Evolutionary conservation across 495 filamentous ascomycete genomes (phyloP), one percentile per base, ranked within the genome.

Genomic region (Penicillium cataractarum): DNA sequence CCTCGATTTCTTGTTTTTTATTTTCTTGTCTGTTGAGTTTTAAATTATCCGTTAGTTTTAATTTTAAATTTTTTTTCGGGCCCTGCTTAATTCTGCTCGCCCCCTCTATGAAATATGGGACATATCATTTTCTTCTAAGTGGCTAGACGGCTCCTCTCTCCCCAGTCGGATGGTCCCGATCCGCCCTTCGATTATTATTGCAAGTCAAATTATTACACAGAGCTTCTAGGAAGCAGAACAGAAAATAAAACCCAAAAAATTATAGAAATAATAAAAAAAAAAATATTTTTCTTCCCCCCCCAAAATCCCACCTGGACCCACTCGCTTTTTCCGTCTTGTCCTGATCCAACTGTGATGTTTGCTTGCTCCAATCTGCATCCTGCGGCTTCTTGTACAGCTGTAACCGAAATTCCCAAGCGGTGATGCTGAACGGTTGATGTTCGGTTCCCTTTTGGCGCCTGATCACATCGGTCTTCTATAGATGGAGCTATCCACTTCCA

Each of bases 321-420:
- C 58, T 24, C 58, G 21, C 59, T 60, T 32, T 52, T n/a, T 60
- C 51, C 19, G 31, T 67, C 68, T 68, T 63, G 70, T 62, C 64
- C 67, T 67, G 64, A 71, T 66, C 49, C 61, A 60, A 65, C 56
- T 51, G 67, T 77, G 35, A 56, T 56, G 54, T 56, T 56, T 56
- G 74, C 76, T 79, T 79, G 74, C 74, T 76, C 66, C 71, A 65
- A 64, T 72, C 71, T 75, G 71, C 74, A 74, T 73, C 69, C 71
- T 74, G 71, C 69, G 69, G 66, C 57, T 65, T 29, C 15, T 67
- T 76, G 69, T 78, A 76, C 74, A 77, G 72, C 74, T 77, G 76
- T 76, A 72, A 79, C 74, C 74, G 67, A 77, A 79, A 76, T 74
- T 67, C 70, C 57, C 44, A 33, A 68, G 57, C 60, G 44, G 60